A percentile compares a stretch with the other conserved stretches of the same genome.
Evolutionary conservation across 2,329 filamentous ascomycete species (phyloP).

Genomic region (Biscogniauxia mediterranea): DNA sequence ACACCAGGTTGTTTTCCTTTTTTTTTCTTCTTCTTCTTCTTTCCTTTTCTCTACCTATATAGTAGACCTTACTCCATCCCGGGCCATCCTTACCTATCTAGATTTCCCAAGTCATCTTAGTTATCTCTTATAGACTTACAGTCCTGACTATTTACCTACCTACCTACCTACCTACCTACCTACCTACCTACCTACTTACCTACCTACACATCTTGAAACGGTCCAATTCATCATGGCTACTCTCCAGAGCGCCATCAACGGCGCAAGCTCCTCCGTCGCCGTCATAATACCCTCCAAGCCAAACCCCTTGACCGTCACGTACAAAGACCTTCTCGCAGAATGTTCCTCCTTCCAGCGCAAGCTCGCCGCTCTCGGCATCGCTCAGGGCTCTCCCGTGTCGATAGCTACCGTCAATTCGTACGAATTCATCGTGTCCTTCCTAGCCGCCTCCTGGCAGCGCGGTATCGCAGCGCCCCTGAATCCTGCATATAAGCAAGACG

Average conservation of each 20-base stretch:
- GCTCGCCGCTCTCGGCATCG: conserved; percentile 72
- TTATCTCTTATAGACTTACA: background rate
- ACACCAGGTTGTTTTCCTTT: background rate
- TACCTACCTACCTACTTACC: too few species aligned
- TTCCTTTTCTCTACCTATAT: background rate
- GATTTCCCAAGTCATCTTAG: too few species aligned
- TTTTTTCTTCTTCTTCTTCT: too few species aligned
- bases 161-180: too few species aligned
- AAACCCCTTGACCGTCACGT: conserved; percentile 63
- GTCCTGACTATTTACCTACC: too few species aligned
- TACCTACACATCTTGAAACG: too few species aligned
- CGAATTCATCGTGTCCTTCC: conserved; percentile 84
- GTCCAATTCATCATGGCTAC: conserved; percentile 34
- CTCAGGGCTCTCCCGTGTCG: conserved; percentile 68
- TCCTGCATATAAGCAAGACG: conserved; percentile 82
- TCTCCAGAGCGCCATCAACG: conserved; percentile 51
- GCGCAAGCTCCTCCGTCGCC: conserved; percentile 49
- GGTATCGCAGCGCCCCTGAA: conserved; percentile 84
- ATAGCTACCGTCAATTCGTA: conserved; percentile 83
- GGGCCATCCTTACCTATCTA: too few species aligned
- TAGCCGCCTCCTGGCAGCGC: conserved; percentile 82
- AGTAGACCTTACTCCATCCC: too few species aligned
- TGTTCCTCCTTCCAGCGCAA: conserved; percentile 72
- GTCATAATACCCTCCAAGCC: conserved; percentile 71
- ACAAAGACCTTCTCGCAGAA: conserved; percentile 64